Conservation (phyloP, 805 yeast species). For the Saccharomyces kudriavzevii region DNA sequence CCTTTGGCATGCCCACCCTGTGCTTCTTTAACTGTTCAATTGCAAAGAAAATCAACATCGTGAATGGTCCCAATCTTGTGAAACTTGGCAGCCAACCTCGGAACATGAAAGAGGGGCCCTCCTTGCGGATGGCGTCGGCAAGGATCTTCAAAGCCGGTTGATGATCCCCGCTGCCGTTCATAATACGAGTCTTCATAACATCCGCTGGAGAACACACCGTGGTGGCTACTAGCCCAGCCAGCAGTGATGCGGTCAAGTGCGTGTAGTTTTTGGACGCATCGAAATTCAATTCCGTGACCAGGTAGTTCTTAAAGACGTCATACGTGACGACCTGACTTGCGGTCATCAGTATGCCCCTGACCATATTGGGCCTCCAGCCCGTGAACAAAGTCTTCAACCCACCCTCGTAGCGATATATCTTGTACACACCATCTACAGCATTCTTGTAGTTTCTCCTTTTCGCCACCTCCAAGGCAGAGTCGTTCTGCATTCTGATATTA, state of each 20-base stretch:
- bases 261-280: slow-evolving; percentile 58
- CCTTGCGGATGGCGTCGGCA: slow-evolving; percentile 47
- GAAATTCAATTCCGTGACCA: slow-evolving; percentile 43
- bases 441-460: slow-evolving; percentile 67
- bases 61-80: slow-evolving; percentile 77
- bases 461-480: slow-evolving; percentile 54
- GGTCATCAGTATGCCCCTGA: slow-evolving; percentile 80
- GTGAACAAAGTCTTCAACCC: slow-evolving; percentile 52
- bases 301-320: slow-evolving; percentile 58
- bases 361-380: slow-evolving; percentile 70
- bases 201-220: slow-evolving; percentile 91
- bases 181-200: slow-evolving; percentile 79
- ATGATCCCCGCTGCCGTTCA: slow-evolving; percentile 46
- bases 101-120: slow-evolving; percentile 75
- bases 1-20: slow-evolving; percentile 39
- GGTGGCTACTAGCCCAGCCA: slow-evolving; percentile 84
- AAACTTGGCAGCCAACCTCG: slow-evolving; percentile 90
- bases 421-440: slow-evolving; percentile 66
- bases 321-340: slow-evolving; percentile 86
- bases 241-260: slow-evolving; percentile 67
- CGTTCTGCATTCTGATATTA: slow-evolving; percentile 87
- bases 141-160: slow-evolving; percentile 46
- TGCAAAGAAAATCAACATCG: slow-evolving; percentile 60
- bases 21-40: slow-evolving; percentile 56
- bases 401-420: slow-evolving; percentile 57